Base-by-base conservation (phyloP, 2,329 filamentous ascomycete genomes). In the Fusarium piperis region DNA sequence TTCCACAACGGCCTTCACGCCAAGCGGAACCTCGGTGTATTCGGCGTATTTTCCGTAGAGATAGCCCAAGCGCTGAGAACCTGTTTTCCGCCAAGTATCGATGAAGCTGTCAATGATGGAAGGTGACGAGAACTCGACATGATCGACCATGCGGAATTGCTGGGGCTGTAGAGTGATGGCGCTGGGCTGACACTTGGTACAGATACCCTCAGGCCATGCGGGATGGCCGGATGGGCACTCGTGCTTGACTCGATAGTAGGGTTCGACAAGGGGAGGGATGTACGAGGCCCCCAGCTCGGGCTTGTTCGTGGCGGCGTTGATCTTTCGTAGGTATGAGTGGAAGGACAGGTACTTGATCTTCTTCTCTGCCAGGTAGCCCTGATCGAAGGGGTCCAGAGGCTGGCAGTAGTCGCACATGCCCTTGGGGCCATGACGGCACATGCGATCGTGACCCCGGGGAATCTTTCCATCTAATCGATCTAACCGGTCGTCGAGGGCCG, bases 351-450 rank as follows among this genome's bases (percentile, higher is more conserved):
- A 97, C 82, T 99, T 99, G 87, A 99, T 98, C 87, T 98, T 98
- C 86, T 95, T 97, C 76, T 99, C 95, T 32, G 90, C 89, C 18
- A 99, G 88, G 77, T 98, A 98, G 62, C 91, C 91, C n/a, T 92
- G 82, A 78, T 97, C 92, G 82, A 97, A 99, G 1, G 96, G 96
- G 78, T 99, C 96, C 57, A 98, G 84, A 0, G 97, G 97, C 90
- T 97, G 97, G 84, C 96, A 99, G 83, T 98, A 97, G 83, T 99
- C 96, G 82, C 96, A 99, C 96, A 99, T 99, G 80, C 96, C 96
- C 83, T 97, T 98, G 58, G 93, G 91, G 2, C 95, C 95, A 80
- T 99, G 96, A 69, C 94, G 92, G 84, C 96, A 99, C 94, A 99
- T 96, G 79, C 93, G 93, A 79, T 97, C 94, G 65, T 88, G 88